Conservation (phyloP, 306 rosid species). For the Cicer cuneatum region DNA sequence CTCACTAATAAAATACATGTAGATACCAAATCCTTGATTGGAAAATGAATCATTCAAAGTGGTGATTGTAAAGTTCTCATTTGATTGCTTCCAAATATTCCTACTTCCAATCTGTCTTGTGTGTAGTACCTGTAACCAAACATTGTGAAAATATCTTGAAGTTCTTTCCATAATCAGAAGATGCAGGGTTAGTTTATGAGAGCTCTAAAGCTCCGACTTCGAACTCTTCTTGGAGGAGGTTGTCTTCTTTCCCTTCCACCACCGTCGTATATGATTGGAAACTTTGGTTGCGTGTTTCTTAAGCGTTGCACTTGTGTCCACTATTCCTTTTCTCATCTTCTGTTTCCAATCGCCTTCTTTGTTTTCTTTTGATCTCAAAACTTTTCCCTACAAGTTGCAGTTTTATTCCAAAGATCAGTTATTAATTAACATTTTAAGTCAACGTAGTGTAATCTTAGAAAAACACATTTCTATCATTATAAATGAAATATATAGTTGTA, state of each 20-base stretch:
- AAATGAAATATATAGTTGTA: slow-evolving; percentile 44
- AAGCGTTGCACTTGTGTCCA: slow-evolving; percentile 56
- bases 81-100: slow-evolving; percentile 20
- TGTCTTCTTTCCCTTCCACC: slow-evolving; percentile 70
- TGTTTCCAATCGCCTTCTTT: slow-evolving; percentile 67
- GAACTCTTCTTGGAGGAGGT: slow-evolving; percentile 57
- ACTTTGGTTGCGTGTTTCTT: slow-evolving; percentile 72
- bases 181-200: slow-evolving; percentile 9
- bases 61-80: slow-evolving; percentile 39
- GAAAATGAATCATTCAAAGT: slow-evolving; percentile 30
- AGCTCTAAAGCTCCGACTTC: slow-evolving; percentile 74
- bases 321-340: slow-evolving; percentile 56
- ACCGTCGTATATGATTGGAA: slow-evolving; percentile 54
- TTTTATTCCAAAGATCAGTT: neutral
- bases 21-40: slow-evolving; percentile 34
- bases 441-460: slow-evolving; percentile 1
- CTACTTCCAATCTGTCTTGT: slow-evolving; percentile 32
- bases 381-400: slow-evolving; percentile 63
- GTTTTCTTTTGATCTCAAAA: slow-evolving; percentile 64
- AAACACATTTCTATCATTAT: slow-evolving; percentile 30
- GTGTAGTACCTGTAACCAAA: slow-evolving; percentile 21
- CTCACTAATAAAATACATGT: slow-evolving; percentile 39
- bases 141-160: slow-evolving; percentile 26
- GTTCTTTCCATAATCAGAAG: slow-evolving; percentile 32
- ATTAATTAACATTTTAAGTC: slow-evolving; percentile 33